Percentiles rank a stretch among this genome's conserved stretches.
phyloP scores from a whole-genome alignment of 1,284 basidiomycete species.

The Porogramme epimiltina region DNA sequence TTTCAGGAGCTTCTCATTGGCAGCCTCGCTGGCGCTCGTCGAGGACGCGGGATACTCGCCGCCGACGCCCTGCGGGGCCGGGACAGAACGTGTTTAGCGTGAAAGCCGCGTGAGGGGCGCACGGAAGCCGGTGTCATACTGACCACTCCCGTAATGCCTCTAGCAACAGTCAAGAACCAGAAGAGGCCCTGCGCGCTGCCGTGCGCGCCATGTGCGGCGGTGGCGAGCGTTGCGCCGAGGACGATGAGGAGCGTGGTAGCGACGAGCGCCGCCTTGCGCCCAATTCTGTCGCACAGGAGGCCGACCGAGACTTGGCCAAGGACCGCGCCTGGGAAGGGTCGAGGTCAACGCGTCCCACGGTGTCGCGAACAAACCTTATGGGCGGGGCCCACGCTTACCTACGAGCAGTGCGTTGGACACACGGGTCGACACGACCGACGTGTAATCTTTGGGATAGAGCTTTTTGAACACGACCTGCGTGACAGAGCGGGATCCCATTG shows the following conservation, averaged over 20 bases:
- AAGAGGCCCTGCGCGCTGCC: conserved; percentile 65
- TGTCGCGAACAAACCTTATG: conserved; percentile 5
- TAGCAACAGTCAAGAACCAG: conserved; percentile 77
- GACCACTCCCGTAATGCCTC: conserved; percentile 74
- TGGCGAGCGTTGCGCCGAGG: conserved; percentile 70
- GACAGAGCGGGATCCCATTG: neutral
- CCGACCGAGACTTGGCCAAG: conserved; percentile 73
- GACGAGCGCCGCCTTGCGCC: conserved; percentile 73
- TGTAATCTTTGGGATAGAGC: conserved; percentile 64
- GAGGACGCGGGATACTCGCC: conserved; percentile 80
- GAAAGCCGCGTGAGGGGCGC: neutral
- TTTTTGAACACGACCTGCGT: conserved; percentile 60
- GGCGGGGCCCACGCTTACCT: conserved; percentile 40
- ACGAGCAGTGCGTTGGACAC: conserved; percentile 77
- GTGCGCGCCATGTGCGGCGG: conserved; percentile 67
- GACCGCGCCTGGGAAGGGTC: conserved; percentile 48
- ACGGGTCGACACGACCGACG: conserved; percentile 61
- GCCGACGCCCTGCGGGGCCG: conserved; percentile 56
- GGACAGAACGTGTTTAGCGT: neutral
- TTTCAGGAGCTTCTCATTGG: conserved; percentile 68
- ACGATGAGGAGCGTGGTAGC: conserved; percentile 72
- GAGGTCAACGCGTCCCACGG: conserved; percentile 2
- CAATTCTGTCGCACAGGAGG: conserved; percentile 69
- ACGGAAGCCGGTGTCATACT: conserved; percentile 23
- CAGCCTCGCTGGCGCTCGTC: conserved; percentile 68